Conservation (phyloP, 768 basidiomycete genomes). For the Boletellus emodensis region DNA sequence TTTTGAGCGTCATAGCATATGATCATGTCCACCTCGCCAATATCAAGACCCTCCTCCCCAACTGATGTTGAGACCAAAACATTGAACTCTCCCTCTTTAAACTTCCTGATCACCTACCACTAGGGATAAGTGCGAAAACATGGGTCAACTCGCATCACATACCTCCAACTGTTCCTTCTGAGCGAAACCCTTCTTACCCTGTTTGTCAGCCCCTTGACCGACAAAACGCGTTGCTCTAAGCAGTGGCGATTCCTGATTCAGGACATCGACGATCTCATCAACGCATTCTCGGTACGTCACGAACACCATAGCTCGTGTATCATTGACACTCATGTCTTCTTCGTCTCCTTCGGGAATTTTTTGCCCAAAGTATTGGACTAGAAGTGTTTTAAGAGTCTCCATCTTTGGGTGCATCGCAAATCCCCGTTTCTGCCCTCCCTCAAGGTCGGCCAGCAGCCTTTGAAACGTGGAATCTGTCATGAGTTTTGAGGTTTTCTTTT, state of each 20-base stretch:
- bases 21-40: slow-evolving; percentile 95
- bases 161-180: slow-evolving; percentile 94
- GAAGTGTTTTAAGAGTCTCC: slow-evolving; percentile 70
- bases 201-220: slow-evolving; percentile 83
- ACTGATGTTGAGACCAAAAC: slow-evolving; percentile 94
- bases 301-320: slow-evolving; percentile 89
- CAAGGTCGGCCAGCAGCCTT: slow-evolving; percentile 63
- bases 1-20: slow-evolving; percentile 97
- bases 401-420: slow-evolving; percentile 86
- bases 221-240: slow-evolving; percentile 84
- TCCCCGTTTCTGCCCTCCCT: slow-evolving; percentile 50
- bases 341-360: slow-evolving; percentile 41
- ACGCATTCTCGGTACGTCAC: slow-evolving; percentile 87
- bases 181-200: slow-evolving; percentile 80
- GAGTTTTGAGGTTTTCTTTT: slow-evolving; percentile 42
- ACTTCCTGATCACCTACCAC: slow-evolving; percentile 73
- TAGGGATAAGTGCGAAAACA: slow-evolving; percentile 6
- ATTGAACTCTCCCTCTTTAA: slow-evolving; percentile 85
- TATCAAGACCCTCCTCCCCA: slow-evolving; percentile 97
- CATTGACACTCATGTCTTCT: slow-evolving; percentile 26
- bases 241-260: slow-evolving; percentile 73
- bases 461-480: slow-evolving; percentile 57
- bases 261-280: slow-evolving; percentile 79
- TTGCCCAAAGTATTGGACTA: slow-evolving; percentile 70
- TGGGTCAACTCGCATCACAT: slow-evolving; percentile 13